Conservation (phyloP, 257 asterid species). For the Echites panduratus region DNA sequence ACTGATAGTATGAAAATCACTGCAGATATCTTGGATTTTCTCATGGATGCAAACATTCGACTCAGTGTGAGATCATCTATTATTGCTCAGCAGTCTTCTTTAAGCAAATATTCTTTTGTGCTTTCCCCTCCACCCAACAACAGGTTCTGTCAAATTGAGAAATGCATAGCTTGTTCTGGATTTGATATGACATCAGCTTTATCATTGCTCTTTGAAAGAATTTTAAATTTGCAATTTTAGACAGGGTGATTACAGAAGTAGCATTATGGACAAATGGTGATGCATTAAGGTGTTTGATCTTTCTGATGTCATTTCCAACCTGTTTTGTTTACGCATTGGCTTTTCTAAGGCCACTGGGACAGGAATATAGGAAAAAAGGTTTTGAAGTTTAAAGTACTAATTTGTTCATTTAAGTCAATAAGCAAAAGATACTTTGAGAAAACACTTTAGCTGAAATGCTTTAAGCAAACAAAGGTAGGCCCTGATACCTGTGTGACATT, state of each 20-base stretch:
- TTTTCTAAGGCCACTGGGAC: not conserved
- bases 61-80: conserved; percentile 61
- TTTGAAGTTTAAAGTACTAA: not conserved
- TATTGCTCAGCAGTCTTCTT: not conserved
- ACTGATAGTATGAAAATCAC: conserved; percentile 49
- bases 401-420: not conserved
- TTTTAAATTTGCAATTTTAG: too few species aligned
- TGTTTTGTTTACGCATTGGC: not conserved
- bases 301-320: not conserved
- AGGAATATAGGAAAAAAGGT: not conserved
- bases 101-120: not conserved
- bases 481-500: not conserved
- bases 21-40: conserved; percentile 74
- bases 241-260: not conserved
- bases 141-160: not conserved
- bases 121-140: too few species aligned
- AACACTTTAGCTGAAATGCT: not conserved
- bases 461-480: not conserved
- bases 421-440: not conserved
- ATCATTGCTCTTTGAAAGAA: too few species aligned
- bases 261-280: not conserved
- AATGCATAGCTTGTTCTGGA: not conserved
- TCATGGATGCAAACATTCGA: conserved; percentile 86
- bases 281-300: not conserved
- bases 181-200: not conserved